phyloP scores from a whole-genome alignment of 495 filamentous ascomycete species.

The Chaetomidium leptoderma region DNA sequence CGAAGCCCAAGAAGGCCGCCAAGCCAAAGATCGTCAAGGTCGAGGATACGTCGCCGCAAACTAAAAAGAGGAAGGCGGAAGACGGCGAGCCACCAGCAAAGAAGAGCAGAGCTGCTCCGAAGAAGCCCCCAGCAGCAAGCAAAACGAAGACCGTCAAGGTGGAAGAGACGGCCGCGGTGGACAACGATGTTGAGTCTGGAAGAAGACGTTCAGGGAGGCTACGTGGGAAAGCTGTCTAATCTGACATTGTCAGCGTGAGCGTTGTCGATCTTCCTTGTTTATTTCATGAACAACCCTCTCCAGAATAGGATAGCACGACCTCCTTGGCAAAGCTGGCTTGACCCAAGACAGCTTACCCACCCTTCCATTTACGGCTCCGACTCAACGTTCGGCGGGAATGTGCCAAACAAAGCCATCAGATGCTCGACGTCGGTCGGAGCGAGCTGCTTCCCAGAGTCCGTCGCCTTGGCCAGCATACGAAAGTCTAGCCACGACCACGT shows the following conservation, averaged over 20 bases:
- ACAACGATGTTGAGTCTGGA: conserved; percentile 16
- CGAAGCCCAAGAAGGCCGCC: conserved; percentile 26
- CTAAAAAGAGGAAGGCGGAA: conserved; percentile 13
- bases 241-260: neutral
- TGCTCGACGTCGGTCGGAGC: conserved; percentile 22
- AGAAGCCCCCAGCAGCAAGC: conserved; percentile 4
- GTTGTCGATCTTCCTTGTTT: neutral
- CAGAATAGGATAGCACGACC: neutral
- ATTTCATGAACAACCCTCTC: neutral
- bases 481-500: conserved; percentile 27
- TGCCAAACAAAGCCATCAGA: conserved; percentile 37
- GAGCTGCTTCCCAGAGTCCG: conserved; percentile 22
- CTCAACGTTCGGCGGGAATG: conserved; percentile 33
- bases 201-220: conserved; percentile 40
- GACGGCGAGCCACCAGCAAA: conserved; percentile 26
- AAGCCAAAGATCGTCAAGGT: conserved; percentile 21
- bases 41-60: conserved; percentile 11
- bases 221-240: conserved; percentile 13
- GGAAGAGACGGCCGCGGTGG: conserved; percentile 7
- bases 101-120: conserved; percentile 19
- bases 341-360: too few relatives aligned
- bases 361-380: conserved; percentile 24
- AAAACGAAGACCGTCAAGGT: conserved; percentile 9
- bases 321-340: neutral
- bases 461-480: conserved; percentile 32